phyloP scores from a whole-genome alignment of 1,139 yeast genomes.

The Tardiomyces depauwii region DNA sequence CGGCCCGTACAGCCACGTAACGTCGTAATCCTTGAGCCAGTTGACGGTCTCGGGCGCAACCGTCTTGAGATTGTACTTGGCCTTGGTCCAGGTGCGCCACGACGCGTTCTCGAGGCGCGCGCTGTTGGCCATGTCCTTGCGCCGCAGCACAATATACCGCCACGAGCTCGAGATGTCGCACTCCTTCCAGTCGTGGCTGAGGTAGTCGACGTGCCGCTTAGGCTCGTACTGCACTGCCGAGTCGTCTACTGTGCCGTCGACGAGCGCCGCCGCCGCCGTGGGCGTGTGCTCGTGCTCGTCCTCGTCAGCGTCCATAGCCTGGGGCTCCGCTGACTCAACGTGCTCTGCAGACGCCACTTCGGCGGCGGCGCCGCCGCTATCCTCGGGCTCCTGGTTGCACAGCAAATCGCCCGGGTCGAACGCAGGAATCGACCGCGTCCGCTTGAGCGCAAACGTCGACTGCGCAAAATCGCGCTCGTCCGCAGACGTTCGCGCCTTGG shows the following conservation, averaged over 20 bases:
- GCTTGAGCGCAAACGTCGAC: conserved; percentile 63
- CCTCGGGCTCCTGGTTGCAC: conserved; percentile 15
- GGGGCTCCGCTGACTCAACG: background rate
- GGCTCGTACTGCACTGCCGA: conserved; percentile 74
- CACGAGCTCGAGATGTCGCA: conserved; percentile 87
- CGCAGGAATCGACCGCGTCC: conserved; percentile 77
- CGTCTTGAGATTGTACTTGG: conserved; percentile 57
- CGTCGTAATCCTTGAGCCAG: conserved; percentile 77
- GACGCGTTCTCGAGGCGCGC: conserved; percentile 70
- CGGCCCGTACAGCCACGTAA: conserved; percentile 84
- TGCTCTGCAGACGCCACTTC: background rate
- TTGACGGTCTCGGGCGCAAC: conserved; percentile 67
- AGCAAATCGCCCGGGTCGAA: conserved; percentile 32
- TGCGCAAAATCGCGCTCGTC: conserved; percentile 47
- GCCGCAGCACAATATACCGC: conserved; percentile 78
- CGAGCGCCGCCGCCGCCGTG: conserved; percentile 20
- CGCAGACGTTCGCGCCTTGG: background rate
- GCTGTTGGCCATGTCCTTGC: conserved; percentile 48
- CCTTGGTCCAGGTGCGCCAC: conserved; percentile 86
- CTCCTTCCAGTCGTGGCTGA: conserved; percentile 94
- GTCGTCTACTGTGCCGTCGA: conserved; percentile 51
- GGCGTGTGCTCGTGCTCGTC: conserved; percentile 10
- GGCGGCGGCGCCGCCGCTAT: conserved; percentile 1
- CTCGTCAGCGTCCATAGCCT: conserved; percentile 7
- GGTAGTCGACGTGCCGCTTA: conserved; percentile 81